Evolutionary conservation across 2,329 filamentous ascomycete genomes (phyloP), one percentile per base, ranked within the genome.

Genomic region (Periconia sp.): DNA sequence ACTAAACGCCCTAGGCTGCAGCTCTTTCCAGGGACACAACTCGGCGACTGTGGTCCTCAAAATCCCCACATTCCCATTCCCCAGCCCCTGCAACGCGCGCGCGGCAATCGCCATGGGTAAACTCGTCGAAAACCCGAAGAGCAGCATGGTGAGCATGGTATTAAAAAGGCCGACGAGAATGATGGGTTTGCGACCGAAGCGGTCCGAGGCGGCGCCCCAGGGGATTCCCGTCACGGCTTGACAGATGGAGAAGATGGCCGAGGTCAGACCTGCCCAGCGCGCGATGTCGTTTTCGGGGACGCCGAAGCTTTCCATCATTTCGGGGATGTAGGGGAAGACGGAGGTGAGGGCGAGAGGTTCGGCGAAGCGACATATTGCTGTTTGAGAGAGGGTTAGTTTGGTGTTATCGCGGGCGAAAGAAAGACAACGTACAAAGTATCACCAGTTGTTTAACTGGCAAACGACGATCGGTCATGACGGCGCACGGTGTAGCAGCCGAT

Each of bases 261-360:
- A 93, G 63, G 96, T 92, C 72, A 96, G 85, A 47, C 92, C 92
- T 30, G 92, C 89, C 75, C 95, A 96, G 76, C 69, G 66, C n/a
- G 73, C 74, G 49, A 76, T 74, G 44, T 75, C 73, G 48, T 74
- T 73, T 47, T 73, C 57, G 14, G 71, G 68, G 1, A 75, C 62
- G 35, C 70, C 69, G 52, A 76, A 76, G 5, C 63, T 69, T 55
- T 76, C 71, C 63, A 76, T 74, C 64, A 75, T 73, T 49, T 75
- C 73, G 90, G 93, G 37, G 87, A 95, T 56, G 90, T 96, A 97
- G 18, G 92, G 92, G 66, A 93, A 95, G 74, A 96, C 94, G 68
- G 90, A 94, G 1, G 92, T 96, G 59, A 97, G 83, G 47, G 92
- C 92, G 64, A 97, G 93, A 19, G 92, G 92, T 75, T 97, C 92